Evolutionary conservation across 371 early-diverging fungal genomes (phyloP), one percentile per base, ranked within the genome.

Genomic region (Mucor plumbeus): DNA sequence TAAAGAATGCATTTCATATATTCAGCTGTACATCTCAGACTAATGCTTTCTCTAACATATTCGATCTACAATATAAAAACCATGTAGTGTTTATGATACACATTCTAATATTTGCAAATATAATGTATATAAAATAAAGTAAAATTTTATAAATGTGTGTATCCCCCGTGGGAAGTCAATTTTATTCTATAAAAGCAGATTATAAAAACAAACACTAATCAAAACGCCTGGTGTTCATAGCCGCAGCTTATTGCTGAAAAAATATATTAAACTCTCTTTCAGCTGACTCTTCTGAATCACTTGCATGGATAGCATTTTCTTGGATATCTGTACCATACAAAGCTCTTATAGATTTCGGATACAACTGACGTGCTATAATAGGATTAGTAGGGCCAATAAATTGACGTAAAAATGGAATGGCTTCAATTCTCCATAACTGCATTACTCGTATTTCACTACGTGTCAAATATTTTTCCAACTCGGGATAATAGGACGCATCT

Each of bases 271-370:
- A 68, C 57, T 73, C 74, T 21, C 55, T 59, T 50, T 63, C 48
- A 21, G 67, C 66, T 21, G 77, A 68, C 26, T 63, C 56, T 0
- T 31, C 21, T 33, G 77, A 77, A 65, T 77, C 77, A 63, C 74
- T 73, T 19, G 77, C 77, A 71, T 77, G 77, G 17, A 77, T 48
- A 2, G 72, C 72, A 67, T 77, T 77, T 58, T 73, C 71, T 39
- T 77, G 71, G 31, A 77, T 59, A 47, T 63, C 33, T 10, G 65
- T 64, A 15, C 77, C 77, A 62, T 70, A 68, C 14, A 57, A 33
- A 7, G 73, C 73, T 19, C 77, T 61, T n/a, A 77, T 62, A 6
- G 77, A 69, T 15, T 63, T 44, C 7, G 71, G 71, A 15, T 59
- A 61, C 5, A 33, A 34, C 31, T 65, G 44, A 10, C 67, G 70